phyloP scores from a whole-genome alignment of 768 basidiomycete species.

The Amanita rubescens region DNA sequence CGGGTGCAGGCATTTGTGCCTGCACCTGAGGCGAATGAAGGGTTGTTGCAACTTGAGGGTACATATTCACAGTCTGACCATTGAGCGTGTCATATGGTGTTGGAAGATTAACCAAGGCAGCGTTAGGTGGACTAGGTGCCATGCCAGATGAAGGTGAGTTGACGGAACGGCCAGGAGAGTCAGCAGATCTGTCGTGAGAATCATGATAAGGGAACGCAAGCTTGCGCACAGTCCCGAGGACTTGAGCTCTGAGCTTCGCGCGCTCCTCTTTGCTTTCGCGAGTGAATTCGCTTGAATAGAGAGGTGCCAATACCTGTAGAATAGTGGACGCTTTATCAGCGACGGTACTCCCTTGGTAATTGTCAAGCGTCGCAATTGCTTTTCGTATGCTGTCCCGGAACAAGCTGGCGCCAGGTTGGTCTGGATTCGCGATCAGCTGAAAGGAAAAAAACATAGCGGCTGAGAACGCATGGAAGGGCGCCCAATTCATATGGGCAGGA shows the following conservation, averaged over 20 bases:
- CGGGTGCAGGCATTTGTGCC: conserved; percentile 17
- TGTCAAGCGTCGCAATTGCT: conserved; percentile 57
- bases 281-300: conserved; percentile 63
- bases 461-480: conserved; percentile 77
- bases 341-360: conserved; percentile 54
- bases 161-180: conserved; percentile 40
- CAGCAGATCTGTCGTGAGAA: conserved; percentile 15
- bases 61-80: conserved; percentile 1
- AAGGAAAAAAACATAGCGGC: conserved; percentile 92
- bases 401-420: conserved; percentile 68
- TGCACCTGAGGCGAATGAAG: conserved; percentile 22
- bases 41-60: not conserved
- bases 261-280: conserved; percentile 39
- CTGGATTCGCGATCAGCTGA: conserved; percentile 74
- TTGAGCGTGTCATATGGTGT: conserved; percentile 29
- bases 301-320: conserved; percentile 59
- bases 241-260: conserved; percentile 52
- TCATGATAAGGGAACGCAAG: conserved; percentile 80
- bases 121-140: conserved; percentile 48
- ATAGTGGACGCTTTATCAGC: conserved; percentile 74
- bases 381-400: conserved; percentile 73
- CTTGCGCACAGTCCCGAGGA: conserved; percentile 62
- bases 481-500: conserved; percentile 80
- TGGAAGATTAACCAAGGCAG: conserved; percentile 27
- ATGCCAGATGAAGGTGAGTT: conserved; percentile 54